Base-by-base conservation (phyloP, 2,329 filamentous ascomycete species). In the Phialophora chinensis region DNA sequence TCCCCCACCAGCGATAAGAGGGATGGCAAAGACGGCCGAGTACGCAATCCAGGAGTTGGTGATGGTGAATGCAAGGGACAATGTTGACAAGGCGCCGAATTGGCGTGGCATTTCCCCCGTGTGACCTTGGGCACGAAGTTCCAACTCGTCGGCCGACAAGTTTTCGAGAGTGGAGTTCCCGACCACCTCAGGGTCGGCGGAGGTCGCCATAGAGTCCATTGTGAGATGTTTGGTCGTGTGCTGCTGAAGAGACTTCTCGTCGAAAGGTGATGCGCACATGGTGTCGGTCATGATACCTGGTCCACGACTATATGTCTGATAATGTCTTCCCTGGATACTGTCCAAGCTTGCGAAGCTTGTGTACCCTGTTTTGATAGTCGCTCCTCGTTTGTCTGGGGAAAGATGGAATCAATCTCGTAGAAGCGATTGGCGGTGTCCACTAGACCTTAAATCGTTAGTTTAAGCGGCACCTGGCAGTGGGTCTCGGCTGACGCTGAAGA, bases 1-100 rank as follows among this genome's bases (percentile, higher is more conserved):
- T 6, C 72, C 66, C n/a, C 75, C 75, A 5, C 75, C 76, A 44
- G 70, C 66, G 8, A 67, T 25, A 3, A 77, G 60, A 33, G 69
- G 67, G 11, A 67, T 69, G 7, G 66, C 62, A 27, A 75, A 69
- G 17, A 64, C 71, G 6, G 70, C 71, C 17, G 71, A 66, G 57
- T 75, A 77, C 3, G 71, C 75, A 11, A 75, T 59, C 76, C 76
- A 78, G 8, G 73, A 74, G 61, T 78, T 78, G 7, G 74, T 76
- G 53, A 76, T 75, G 47, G 66, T 73, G 55, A 75, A 75, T 11
- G 69, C 74, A 7, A 76, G 69, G 7, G 73, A 69, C 33, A 75
- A 52, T 8, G 71, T 70, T 0, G 75, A 75, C 14, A 74, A 55
- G 23, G 58, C 35, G 10, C 63, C 64, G 63, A 74, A 74, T 29